Conservation (phyloP, 164 flowering plant species). For the Taxillus chinensis region DNA sequence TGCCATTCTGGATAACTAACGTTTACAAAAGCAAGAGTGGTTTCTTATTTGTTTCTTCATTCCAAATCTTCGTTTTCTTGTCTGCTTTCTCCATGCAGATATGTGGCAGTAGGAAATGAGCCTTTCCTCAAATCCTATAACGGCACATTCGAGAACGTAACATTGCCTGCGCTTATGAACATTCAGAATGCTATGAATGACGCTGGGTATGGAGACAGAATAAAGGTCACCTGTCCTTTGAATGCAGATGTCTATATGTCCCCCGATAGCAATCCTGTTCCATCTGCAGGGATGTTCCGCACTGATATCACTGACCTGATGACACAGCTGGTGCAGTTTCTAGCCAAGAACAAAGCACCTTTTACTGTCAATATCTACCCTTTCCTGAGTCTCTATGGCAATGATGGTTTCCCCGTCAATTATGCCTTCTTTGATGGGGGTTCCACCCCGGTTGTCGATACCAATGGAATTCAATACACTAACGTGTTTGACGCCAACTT, state of each 20-base stretch:
- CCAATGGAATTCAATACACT: conserved; percentile 18
- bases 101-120: conserved; percentile 40
- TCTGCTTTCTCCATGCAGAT: conserved; percentile 12
- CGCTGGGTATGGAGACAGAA: conserved; percentile 26
- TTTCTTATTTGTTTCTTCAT: background rate
- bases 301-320: conserved; percentile 27
- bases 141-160: conserved; percentile 21
- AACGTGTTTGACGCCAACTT: conserved; percentile 45
- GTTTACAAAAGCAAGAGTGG: no score
- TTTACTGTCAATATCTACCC: conserved; percentile 44
- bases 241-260: conserved; percentile 46
- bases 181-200: conserved; percentile 41
- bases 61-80: background rate
- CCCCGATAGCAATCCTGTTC: conserved; percentile 21
- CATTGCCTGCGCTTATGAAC: conserved; percentile 40
- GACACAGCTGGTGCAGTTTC: conserved; percentile 29
- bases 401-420: conserved; percentile 29
- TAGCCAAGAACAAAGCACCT: conserved; percentile 31
- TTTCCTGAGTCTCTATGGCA: conserved; percentile 28
- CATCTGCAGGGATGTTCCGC: conserved; percentile 43
- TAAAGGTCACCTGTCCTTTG: conserved; percentile 44
- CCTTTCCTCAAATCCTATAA: conserved; percentile 39
- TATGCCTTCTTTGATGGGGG: conserved; percentile 44
- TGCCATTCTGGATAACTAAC: no score
- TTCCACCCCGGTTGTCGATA: conserved; percentile 14